These are phyloP conservation scores for Auxenochlorella protothecoides DNA, from an alignment of 139 green algal species.

Conservation along the genomic window DNA sequence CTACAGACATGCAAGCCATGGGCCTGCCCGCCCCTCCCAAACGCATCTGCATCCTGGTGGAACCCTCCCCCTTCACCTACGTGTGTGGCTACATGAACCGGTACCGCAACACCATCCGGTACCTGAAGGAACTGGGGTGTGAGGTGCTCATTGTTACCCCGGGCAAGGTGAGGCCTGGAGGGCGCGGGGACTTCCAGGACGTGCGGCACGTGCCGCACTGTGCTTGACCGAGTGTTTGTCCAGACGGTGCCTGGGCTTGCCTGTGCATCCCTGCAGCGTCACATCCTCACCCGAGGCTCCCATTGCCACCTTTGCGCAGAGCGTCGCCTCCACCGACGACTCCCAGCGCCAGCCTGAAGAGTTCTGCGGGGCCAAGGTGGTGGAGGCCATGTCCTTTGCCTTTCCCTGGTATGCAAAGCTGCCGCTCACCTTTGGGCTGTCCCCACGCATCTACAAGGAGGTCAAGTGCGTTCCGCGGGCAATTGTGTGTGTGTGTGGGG, in stretches of 20 bases:
- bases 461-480: slow-evolving; percentile 17
- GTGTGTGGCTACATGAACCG: slow-evolving; percentile 36
- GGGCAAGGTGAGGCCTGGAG: background rate
- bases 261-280: too few relatives aligned
- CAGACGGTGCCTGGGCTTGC: too few relatives aligned
- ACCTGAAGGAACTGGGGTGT: slow-evolving; percentile 19
- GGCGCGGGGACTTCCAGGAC: too few relatives aligned
- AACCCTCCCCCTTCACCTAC: slow-evolving; percentile 30
- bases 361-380: slow-evolving; percentile 19
- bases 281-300: too few relatives aligned
- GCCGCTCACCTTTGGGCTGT: slow-evolving; percentile 34
- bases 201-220: too few relatives aligned
- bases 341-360: slow-evolving; percentile 14
- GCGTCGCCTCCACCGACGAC: too few relatives aligned
- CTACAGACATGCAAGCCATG: background rate
- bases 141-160: slow-evolving; percentile 28
- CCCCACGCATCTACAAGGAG: slow-evolving; percentile 38
- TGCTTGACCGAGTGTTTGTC: too few relatives aligned
- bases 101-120: slow-evolving; percentile 27
- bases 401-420: slow-evolving; percentile 34
- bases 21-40: slow-evolving; percentile 3
- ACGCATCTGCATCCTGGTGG: slow-evolving; percentile 28
- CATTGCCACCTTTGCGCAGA: background rate
- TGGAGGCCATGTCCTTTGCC: slow-evolving; percentile 25
- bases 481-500: too few relatives aligned